A percentile compares a stretch with the other conserved stretches of the same genome.
Conservation (phyloP, 768 basidiomycete genomes). For the Tricholomella constricta region DNA sequence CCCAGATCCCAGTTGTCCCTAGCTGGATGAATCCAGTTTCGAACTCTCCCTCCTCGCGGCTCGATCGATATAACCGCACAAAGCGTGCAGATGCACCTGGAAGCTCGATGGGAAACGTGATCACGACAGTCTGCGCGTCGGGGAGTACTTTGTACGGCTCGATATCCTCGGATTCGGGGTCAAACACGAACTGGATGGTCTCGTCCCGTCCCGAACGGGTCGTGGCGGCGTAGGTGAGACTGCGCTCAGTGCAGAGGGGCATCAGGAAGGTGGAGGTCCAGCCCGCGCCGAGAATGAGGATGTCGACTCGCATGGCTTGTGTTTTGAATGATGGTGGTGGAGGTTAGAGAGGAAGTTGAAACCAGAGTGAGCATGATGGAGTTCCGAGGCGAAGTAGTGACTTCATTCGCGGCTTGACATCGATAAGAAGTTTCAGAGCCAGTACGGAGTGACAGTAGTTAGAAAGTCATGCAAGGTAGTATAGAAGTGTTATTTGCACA, state of each 20-base stretch:
- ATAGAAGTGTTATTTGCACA: too few relatives aligned
- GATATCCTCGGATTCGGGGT: slow-evolving; percentile 47
- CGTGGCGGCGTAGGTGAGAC: slow-evolving; percentile 51
- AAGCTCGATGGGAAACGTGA: slow-evolving; percentile 56
- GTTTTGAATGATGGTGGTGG: too few relatives aligned
- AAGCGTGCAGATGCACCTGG: slow-evolving; percentile 49
- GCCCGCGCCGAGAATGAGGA: slow-evolving; percentile 67
- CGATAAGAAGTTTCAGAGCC: too few relatives aligned
- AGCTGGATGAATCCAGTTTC: slow-evolving; percentile 56
- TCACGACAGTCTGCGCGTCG: slow-evolving; percentile 53
- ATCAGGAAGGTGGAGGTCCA: slow-evolving; percentile 67
- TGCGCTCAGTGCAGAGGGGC: slow-evolving; percentile 45
- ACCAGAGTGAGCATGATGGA: too few relatives aligned
- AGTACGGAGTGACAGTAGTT: too few relatives aligned
- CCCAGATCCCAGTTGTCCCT: slow-evolving; percentile 64
- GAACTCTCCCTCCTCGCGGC: slow-evolving; percentile 22
- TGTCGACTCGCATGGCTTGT: slow-evolving; percentile 41
- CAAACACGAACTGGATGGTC: slow-evolving; percentile 58
- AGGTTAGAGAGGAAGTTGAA: too few relatives aligned
- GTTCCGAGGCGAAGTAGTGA: too few relatives aligned
- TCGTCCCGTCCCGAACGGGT: slow-evolving; percentile 50
- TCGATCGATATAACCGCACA: slow-evolving; percentile 45
- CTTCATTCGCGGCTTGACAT: too few relatives aligned
- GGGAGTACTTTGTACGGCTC: slow-evolving; percentile 50
- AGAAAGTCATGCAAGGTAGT: too few relatives aligned